Conservation (phyloP, 225 moss, liverwort and hornwort species). For the Marchantia paleacea region DNA sequence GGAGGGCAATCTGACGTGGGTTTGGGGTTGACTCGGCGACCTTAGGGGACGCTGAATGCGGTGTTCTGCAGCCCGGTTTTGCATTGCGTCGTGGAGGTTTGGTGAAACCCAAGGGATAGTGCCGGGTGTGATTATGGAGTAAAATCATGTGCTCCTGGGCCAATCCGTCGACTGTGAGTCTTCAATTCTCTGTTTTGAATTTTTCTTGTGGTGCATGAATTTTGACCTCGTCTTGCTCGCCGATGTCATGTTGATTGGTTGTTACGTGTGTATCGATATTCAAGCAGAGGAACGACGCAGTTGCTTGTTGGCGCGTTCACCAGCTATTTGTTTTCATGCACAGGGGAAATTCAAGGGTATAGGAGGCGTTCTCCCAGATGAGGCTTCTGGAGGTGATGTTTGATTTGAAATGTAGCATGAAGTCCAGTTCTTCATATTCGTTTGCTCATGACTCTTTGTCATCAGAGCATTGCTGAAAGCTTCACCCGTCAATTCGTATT, state of each 20-base stretch:
- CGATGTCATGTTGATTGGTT: background rate
- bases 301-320: background rate
- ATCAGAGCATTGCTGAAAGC: background rate
- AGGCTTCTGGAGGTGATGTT: background rate
- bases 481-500: background rate
- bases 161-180: background rate
- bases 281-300: background rate
- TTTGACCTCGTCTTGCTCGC: background rate
- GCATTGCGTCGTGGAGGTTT: background rate
- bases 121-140: background rate
- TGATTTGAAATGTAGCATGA: background rate
- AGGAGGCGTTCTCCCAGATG: background rate
- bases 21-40: background rate
- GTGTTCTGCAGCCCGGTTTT: background rate
- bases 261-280: background rate
- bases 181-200: background rate
- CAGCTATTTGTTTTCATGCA: background rate
- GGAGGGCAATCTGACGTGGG: background rate
- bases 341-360: background rate
- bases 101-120: background rate
- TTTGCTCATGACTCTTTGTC: background rate
- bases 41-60: background rate
- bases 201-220: background rate
- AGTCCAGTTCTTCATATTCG: background rate
- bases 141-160: constrained; percentile 12